These are phyloP conservation scores for Nicotiana sylvestris DNA, from an alignment of 257 asterid species.

Conservation along the genomic window DNA sequence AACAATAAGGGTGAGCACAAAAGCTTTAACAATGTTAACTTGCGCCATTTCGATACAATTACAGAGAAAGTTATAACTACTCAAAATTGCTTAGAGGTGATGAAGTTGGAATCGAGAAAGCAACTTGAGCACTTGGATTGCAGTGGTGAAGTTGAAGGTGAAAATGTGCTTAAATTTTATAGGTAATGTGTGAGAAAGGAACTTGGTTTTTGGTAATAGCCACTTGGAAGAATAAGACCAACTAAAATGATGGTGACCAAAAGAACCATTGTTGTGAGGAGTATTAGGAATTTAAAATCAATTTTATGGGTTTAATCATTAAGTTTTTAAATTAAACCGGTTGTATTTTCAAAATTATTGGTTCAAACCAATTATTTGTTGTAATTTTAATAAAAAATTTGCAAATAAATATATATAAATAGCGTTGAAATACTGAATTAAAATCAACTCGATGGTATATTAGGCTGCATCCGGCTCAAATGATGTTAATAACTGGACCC, in stretches of 20 bases:
- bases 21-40: slow-evolving; percentile 23
- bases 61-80: background rate
- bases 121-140: background rate
- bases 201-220: background rate
- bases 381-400: too few species aligned
- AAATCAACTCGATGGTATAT: too few species aligned
- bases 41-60: slow-evolving; percentile 36
- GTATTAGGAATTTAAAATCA: background rate
- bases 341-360: too few species aligned
- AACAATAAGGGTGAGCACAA: slow-evolving; percentile 22
- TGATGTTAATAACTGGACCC: background rate
- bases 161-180: background rate
- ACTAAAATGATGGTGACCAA: too few species aligned
- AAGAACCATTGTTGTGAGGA: background rate
- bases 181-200: background rate
- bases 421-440: too few species aligned
- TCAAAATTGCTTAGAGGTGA: background rate
- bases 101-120: background rate
- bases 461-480: too few species aligned
- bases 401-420: too few species aligned
- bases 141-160: background rate
- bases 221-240: too few species aligned
- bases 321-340: too few species aligned
- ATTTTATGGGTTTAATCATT: too few species aligned
- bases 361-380: too few species aligned